Percentiles rank a stretch among this genome's conserved stretches.
phyloP scores from a whole-genome alignment of 2,329 filamentous ascomycete species.

The Shiraia sp. region DNA sequence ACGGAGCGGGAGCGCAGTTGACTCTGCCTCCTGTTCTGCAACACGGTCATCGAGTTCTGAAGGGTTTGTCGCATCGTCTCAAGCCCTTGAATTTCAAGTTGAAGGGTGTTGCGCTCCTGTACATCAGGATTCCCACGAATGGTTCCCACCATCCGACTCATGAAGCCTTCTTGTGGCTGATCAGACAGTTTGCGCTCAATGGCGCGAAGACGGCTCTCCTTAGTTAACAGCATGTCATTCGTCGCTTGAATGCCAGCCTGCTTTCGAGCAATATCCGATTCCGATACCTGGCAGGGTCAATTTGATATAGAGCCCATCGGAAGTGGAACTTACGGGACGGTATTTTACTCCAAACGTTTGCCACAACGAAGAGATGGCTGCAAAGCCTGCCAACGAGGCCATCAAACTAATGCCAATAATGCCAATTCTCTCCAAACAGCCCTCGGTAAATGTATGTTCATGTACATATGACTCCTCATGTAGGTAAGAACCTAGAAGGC shows the following conservation, averaged over 20 bases:
- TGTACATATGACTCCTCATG: constrained; percentile 50
- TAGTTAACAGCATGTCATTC: constrained; percentile 75
- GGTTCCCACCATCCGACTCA: constrained; percentile 74
- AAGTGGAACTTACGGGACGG: constrained; percentile 52
- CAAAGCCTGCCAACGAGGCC: constrained; percentile 86
- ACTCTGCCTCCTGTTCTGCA: constrained; percentile 65
- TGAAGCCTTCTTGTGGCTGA: constrained; percentile 59
- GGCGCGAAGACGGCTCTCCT: constrained; percentile 71
- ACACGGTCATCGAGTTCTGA: constrained; percentile 64
- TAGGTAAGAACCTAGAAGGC: constrained; percentile 60
- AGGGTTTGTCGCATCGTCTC: constrained; percentile 78
- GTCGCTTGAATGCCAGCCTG: constrained; percentile 78
- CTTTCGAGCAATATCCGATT: constrained; percentile 75
- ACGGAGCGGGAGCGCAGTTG: constrained; percentile 70
- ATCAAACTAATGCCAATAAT: constrained; percentile 85
- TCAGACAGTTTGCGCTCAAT: constrained; percentile 67
- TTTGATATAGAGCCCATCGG: neutral
- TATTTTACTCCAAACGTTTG: constrained; percentile 73
- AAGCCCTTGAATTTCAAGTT: constrained; percentile 77
- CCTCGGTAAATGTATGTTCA: constrained; percentile 56
- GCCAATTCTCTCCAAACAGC: constrained; percentile 68
- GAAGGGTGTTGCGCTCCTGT: constrained; percentile 58
- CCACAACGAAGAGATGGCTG: constrained; percentile 86
- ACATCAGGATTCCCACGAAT: constrained; percentile 66
- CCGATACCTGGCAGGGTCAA: constrained; percentile 57